Evolutionary conservation across 1,284 basidiomycete genomes (phyloP), one percentile per base, ranked within the genome.

Genomic region (Apiotrichum brassicae): DNA sequence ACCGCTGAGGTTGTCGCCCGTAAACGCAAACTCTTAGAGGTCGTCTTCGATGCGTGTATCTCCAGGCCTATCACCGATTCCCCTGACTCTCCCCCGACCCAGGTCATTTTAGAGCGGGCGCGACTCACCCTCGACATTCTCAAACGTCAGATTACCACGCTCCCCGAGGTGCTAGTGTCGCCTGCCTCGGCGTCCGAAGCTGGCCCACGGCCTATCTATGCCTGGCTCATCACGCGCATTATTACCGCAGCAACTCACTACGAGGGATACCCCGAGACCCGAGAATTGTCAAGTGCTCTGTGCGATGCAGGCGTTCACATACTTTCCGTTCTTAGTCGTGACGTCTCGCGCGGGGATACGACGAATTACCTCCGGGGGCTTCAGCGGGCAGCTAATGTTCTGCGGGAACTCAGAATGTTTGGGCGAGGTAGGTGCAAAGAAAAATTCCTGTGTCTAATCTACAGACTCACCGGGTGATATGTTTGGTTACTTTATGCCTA

Each of bases 211-310:
- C 68, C 65, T 0, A 54, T 71, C 20, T 73, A 65, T 51, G 60
- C 66, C 34, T 71, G 65, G 64, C 48, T 73, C 23, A 35, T 72
- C 6, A 65, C 69, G 0, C 52, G 68, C 13, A 42, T 72, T 7
- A 52, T 69, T 9, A 46, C 61, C 16, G 66, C 63, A 9, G 62
- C 65, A 4, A 49, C 50, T 5, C 45, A 46, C 20, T 58, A 58
- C 12, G 49, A 51, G 13, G 45, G 49, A 2, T n/a, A 48, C 8
- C 43, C 49, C 1, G 46, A 46, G 7, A 38, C 48, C 3, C 42
- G 41, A 8, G 33, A 14, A 6, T 53, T 62, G 9, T 49, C 54
- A 11, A 28, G 51, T 7, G 46, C 49, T 3, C 42, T 59, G 3
- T 35, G 50, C 26, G 55, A 60, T 4, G 45, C 59, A 1, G 58